Conservation (phyloP, 805 yeast species). For the Debaryomyces tyrocola region DNA sequence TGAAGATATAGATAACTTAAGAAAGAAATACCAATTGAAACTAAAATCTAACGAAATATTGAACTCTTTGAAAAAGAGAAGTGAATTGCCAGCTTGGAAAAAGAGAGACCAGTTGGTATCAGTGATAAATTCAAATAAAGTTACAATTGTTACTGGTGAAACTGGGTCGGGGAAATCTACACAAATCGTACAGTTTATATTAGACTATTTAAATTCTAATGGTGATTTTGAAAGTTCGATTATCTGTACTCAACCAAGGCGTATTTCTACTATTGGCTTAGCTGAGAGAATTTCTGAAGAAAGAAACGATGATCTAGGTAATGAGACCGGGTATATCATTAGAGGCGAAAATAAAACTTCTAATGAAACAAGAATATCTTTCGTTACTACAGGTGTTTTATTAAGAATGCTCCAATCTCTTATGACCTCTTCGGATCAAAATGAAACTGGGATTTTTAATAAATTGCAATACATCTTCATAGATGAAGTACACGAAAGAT, state of each 20-base stretch:
- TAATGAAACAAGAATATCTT: constrained; percentile 67
- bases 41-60: constrained; percentile 32
- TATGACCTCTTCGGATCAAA: constrained; percentile 21
- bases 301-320: constrained; percentile 61
- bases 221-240: constrained; percentile 59
- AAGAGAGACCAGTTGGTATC: constrained; percentile 57
- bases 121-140: constrained; percentile 56
- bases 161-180: constrained; percentile 98
- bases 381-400: constrained; percentile 91
- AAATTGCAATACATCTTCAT: constrained; percentile 70
- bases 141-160: constrained; percentile 87
- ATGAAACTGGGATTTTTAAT: constrained; percentile 41
- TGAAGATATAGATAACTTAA: constrained; percentile 8
- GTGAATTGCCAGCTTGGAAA: constrained; percentile 80
- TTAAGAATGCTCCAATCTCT: constrained; percentile 76
- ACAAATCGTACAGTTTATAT: constrained; percentile 84
- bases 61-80: constrained; percentile 43
- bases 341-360: constrained; percentile 81
- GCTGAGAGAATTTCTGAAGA: constrained; percentile 93
- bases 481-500: constrained; percentile 97
- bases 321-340: constrained; percentile 84
- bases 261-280: constrained; percentile 91
- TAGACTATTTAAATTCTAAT: constrained; percentile 59
- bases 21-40: constrained; percentile 23
- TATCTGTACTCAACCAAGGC: constrained; percentile 91